Conservation (phyloP, 208 protist genomes). For the Trypanosoma scelopori region DNA sequence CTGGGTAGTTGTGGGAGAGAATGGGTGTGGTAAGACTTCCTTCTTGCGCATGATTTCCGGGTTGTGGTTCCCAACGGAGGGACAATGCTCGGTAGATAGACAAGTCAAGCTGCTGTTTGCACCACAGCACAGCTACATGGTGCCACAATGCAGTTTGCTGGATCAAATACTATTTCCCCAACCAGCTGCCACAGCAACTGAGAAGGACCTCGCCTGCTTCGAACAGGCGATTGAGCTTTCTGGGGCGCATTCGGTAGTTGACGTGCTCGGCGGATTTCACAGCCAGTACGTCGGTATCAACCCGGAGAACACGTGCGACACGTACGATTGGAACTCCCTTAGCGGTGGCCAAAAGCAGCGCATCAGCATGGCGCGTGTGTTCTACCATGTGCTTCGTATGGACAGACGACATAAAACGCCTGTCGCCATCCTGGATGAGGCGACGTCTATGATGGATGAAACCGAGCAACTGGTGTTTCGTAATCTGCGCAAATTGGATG, state of each 20-base stretch:
- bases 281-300: conserved; percentile 67
- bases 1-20: conserved; percentile 84
- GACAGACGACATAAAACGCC: conserved; percentile 52
- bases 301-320: conserved; percentile 42
- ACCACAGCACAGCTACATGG: conserved; percentile 85
- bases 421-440: conserved; percentile 82
- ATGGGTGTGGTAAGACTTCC: conserved; percentile 87
- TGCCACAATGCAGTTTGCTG: conserved; percentile 74
- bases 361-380: conserved; percentile 84
- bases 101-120: conserved; percentile 60
- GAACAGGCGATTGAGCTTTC: conserved; percentile 65
- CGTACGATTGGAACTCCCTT: conserved; percentile 81
- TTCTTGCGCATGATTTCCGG: conserved; percentile 81
- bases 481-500: conserved; percentile 67
- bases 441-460: conserved; percentile 90
- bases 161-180: conserved; percentile 83
- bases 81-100: conserved; percentile 43
- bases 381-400: conserved; percentile 77
- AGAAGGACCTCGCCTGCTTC: conserved; percentile 35
- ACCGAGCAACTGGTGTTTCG: conserved; percentile 82
- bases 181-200: conserved; percentile 21
- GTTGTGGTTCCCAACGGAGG: conserved; percentile 67
- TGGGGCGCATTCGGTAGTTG: conserved; percentile 69
- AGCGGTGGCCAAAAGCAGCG: conserved; percentile 89
- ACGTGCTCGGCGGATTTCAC: conserved; percentile 68